Evolutionary conservation across 306 rosid species (phyloP), one percentile per base, ranked within the genome.

Genomic region (Castanea crenata): DNA sequence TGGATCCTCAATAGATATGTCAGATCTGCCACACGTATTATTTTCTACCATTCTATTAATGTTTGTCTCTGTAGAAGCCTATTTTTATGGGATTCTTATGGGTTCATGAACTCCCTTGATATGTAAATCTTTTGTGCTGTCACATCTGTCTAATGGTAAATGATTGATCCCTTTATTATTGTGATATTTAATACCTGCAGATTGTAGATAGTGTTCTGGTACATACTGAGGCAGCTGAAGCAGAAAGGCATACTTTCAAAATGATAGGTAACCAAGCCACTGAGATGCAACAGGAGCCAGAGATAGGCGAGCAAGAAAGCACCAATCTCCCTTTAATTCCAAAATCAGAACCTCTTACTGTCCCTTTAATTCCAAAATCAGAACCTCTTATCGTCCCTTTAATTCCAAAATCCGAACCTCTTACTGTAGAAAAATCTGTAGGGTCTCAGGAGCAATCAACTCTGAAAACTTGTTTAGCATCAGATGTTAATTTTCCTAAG

Each of bases 191-290:
- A 79, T 77, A 71, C 68, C 49, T 80, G 78, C 88, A 92, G 97
- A 91, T 91, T 86, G 86, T 94, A 27, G 97, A 91, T 78, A 81
- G 67, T 75, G 85, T 86, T 72, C 75, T 91, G 86, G 83, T 80
- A 71, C 91, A 83, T 65, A 80, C 69, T 57, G 92, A 88, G 85
- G 86, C 81, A 55, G 89, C 86, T 51, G 93, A 91, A 77, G 88
- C 81, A 35, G 82, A 78, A 56, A 86, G 75, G 67, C 83, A 54
- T 65, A 55, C 38, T 69, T 74, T 81, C 2, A 84, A 14, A 55
- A 78, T 71, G 58, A 77, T 31, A 23, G 72, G 12, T 34, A 82
- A 67, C 31, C 63, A 78, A 59, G 68, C 81, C 55, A 62, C 61
- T 29, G 86, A 86, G 78, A 87, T 76, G 54, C 84, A 78, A 54